Evolutionary conservation across 495 filamentous ascomycete genomes (phyloP).

Genomic region (Jackrogersella minutella): DNA sequence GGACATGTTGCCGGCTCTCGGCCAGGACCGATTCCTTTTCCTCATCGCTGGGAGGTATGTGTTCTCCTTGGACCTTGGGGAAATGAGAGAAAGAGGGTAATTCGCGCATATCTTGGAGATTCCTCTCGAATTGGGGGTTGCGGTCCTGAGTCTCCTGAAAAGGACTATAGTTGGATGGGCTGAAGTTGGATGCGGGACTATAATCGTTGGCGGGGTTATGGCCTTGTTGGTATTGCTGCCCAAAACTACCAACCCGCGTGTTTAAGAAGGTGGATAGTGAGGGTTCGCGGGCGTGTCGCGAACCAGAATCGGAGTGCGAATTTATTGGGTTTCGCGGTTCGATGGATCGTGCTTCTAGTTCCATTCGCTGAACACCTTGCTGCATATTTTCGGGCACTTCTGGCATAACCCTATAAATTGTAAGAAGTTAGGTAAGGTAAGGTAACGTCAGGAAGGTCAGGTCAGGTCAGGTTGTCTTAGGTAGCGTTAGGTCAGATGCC

Average conservation of each 20-base stretch:
- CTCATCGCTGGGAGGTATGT: constrained; percentile 93
- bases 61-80: constrained; percentile 83
- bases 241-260: constrained; percentile 42
- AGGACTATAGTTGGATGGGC: constrained; percentile 56
- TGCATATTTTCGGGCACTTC: constrained; percentile 81
- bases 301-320: constrained; percentile 35
- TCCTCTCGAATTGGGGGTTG: constrained; percentile 36
- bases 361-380: constrained; percentile 86
- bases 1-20: constrained; percentile 78
- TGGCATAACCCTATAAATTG: constrained; percentile 60
- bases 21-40: constrained; percentile 90
- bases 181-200: constrained; percentile 53
- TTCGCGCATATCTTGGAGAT: constrained; percentile 56
- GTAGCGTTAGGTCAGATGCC: constrained; percentile 19
- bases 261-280: constrained; percentile 44
- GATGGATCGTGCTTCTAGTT: constrained; percentile 73
- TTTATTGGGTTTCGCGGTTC: constrained; percentile 43
- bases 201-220: constrained; percentile 36
- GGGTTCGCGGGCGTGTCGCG: constrained; percentile 47
- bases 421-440: constrained; percentile 17
- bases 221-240: constrained; percentile 43
- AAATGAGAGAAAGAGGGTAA: constrained; percentile 90
- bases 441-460: not conserved
- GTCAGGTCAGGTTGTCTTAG: constrained; percentile 23
- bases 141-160: constrained; percentile 48